Percentiles rank a stretch among this genome's conserved stretches.
Conservation (phyloP, 2,329 filamentous ascomycete genomes). For the Byssothecium circinans region DNA sequence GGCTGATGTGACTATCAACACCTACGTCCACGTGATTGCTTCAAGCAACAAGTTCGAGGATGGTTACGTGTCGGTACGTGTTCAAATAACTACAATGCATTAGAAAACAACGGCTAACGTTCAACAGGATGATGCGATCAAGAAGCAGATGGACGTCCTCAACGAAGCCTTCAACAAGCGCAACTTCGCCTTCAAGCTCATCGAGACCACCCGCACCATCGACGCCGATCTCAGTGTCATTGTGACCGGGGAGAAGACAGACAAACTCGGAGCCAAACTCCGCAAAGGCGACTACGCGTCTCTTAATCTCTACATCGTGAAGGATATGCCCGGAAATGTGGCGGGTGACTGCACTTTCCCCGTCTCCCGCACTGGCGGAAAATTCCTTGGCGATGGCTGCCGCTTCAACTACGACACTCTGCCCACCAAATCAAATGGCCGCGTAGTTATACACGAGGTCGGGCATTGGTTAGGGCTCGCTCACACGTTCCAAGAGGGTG, state of each 20-base stretch:
- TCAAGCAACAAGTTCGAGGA: slow-evolving; percentile 1
- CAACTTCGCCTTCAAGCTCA: not conserved
- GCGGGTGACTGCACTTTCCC: slow-evolving; percentile 11
- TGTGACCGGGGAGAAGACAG: slow-evolving; percentile 22
- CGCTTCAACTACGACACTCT: slow-evolving; percentile 7
- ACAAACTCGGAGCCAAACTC: slow-evolving; percentile 42
- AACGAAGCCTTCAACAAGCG: not conserved
- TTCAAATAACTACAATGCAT: not conserved
- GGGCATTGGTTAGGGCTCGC: slow-evolving; percentile 32
- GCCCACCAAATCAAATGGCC: slow-evolving; percentile 12
- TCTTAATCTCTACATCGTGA: slow-evolving; percentile 54
- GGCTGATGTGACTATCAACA: not conserved
- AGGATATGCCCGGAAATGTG: slow-evolving; percentile 48
- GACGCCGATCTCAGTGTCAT: slow-evolving; percentile 1
- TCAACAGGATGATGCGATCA: slow-evolving; percentile 1
- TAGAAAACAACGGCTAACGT: not conserved
- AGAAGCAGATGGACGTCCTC: not conserved
- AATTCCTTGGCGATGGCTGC: not conserved
- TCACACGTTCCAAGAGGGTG: slow-evolving; percentile 27
- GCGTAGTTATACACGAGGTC: slow-evolving; percentile 21
- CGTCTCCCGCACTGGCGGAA: slow-evolving; percentile 13
- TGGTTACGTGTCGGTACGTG: slow-evolving; percentile 1
- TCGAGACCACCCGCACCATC: slow-evolving; percentile 1
- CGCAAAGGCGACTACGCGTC: slow-evolving; percentile 53
- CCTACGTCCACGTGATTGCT: slow-evolving; percentile 3